Conservation (phyloP, 257 asterid genomes). For the Jacaranda mimosifolia region DNA sequence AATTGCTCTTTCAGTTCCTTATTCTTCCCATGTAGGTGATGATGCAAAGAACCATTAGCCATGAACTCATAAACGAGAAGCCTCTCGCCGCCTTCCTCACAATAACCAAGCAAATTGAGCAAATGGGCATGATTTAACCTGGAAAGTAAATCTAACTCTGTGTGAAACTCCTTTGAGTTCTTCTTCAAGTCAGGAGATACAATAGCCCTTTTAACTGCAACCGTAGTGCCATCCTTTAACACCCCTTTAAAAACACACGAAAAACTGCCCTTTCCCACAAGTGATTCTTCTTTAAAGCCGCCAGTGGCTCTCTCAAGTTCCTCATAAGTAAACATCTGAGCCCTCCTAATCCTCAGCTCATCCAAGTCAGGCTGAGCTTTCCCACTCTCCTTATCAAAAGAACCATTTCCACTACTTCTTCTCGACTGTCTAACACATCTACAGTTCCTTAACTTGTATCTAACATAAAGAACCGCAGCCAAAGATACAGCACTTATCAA, state of each 20-base stretch:
- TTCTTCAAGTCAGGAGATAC: conserved; percentile 69
- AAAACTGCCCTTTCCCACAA: conserved; percentile 82
- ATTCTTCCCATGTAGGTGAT: conserved; percentile 66
- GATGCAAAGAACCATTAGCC: conserved; percentile 81
- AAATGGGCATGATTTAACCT: conserved; percentile 79
- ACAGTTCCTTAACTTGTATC: conserved; percentile 71
- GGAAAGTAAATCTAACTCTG: conserved; percentile 75
- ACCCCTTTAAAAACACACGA: conserved; percentile 79
- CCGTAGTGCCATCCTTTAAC: conserved; percentile 65
- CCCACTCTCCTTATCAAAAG: conserved; percentile 49
- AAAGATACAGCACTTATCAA: conserved; percentile 61
- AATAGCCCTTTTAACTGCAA: conserved; percentile 75
- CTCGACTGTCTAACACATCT: conserved; percentile 55
- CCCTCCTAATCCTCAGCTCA: conserved; percentile 71
- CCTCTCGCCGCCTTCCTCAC: conserved; percentile 81
- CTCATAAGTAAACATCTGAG: conserved; percentile 68
- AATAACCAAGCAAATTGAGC: conserved; percentile 75
- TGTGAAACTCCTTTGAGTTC: conserved; percentile 70
- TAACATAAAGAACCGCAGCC: conserved; percentile 57
- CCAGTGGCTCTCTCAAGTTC: conserved; percentile 72
- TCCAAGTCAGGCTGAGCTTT: conserved; percentile 58
- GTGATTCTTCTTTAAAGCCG: conserved; percentile 70
- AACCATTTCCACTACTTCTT: conserved; percentile 37
- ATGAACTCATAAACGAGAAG: conserved; percentile 82
- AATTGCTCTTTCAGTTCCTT: conserved; percentile 52